Evolutionary conservation across 495 filamentous ascomycete genomes (phyloP).

Genomic region (Trichoderma gamsii): DNA sequence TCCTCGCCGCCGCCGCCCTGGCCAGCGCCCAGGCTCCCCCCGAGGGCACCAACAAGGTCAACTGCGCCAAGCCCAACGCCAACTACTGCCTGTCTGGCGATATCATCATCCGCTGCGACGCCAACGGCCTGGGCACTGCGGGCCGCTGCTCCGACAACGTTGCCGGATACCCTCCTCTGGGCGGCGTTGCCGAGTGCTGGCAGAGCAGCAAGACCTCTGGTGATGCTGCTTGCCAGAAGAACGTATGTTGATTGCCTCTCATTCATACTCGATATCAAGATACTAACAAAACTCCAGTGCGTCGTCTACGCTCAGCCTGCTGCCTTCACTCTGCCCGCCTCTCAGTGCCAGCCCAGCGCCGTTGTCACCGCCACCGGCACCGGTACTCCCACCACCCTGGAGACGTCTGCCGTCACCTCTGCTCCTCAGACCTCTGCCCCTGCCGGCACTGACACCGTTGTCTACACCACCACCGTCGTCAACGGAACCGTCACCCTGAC

Average conservation of each 20-base stretch:
- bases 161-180: conserved; percentile 26
- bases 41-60: conserved; percentile 18
- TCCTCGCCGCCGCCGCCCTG: conserved; percentile 25
- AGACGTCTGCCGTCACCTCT: neutral
- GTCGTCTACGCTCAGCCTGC: conserved; percentile 27
- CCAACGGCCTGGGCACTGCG: conserved; percentile 18
- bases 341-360: conserved; percentile 25
- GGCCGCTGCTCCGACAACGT: conserved; percentile 28
- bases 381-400: neutral
- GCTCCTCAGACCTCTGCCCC: neutral
- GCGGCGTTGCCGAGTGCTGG: conserved; percentile 25
- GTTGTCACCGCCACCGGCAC: conserved; percentile 11
- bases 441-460: neutral
- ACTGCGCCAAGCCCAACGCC: conserved; percentile 24
- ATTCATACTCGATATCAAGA: neutral
- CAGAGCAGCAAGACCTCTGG: conserved; percentile 22
- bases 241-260: conserved; percentile 11
- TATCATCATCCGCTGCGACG: conserved; percentile 33
- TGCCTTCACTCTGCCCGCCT: conserved; percentile 24
- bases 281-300: conserved; percentile 18
- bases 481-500: conserved; percentile 15
- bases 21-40: conserved; percentile 23
- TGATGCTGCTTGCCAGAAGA: conserved; percentile 33
- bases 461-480: neutral
- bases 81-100: conserved; percentile 30